Evolutionary conservation across 257 asterid genomes (phyloP).

Genomic region (Solanum ossicruentum): DNA sequence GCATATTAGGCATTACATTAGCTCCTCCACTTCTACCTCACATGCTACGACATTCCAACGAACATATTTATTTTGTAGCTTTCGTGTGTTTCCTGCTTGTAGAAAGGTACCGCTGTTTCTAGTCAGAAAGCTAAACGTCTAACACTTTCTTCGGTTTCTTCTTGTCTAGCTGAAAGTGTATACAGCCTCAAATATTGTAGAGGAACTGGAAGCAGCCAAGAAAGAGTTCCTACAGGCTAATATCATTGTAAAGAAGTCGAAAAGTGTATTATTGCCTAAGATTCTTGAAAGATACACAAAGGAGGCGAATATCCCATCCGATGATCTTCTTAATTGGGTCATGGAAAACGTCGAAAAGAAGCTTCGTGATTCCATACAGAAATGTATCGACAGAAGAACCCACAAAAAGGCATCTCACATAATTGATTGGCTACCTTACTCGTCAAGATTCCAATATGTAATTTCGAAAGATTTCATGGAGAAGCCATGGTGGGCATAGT

Average conservation of each 20-base stretch:
- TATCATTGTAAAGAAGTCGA: constrained; percentile 31
- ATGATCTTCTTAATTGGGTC: constrained; percentile 31
- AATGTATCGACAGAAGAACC: constrained; percentile 16
- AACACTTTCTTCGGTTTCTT: neutral
- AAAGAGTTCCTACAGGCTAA: constrained; percentile 42
- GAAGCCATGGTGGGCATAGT: constrained; percentile 36
- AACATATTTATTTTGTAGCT: neutral
- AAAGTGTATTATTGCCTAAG: constrained; percentile 33
- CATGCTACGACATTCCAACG: too few species aligned
- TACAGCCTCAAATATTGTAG: constrained; percentile 29
- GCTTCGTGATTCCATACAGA: constrained; percentile 31
- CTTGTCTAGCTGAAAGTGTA: constrained; percentile 37
- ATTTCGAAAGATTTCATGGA: constrained; percentile 31
- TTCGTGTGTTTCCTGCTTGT: neutral
- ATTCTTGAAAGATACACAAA: constrained; percentile 32
- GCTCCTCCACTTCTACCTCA: too few species aligned
- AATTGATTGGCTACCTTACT: constrained; percentile 43
- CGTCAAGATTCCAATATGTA: constrained; percentile 39
- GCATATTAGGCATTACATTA: too few species aligned
- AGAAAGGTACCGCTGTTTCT: neutral
- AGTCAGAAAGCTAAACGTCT: neutral
- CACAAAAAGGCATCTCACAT: constrained; percentile 26
- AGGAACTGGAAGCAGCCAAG: constrained; percentile 40
- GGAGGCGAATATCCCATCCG: constrained; percentile 35
- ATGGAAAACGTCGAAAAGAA: constrained; percentile 33